These are phyloP conservation scores for Jimgerdemannia lactiflua DNA, from an alignment of 192 early-diverging fungal genomes.

Conservation along the genomic window DNA sequence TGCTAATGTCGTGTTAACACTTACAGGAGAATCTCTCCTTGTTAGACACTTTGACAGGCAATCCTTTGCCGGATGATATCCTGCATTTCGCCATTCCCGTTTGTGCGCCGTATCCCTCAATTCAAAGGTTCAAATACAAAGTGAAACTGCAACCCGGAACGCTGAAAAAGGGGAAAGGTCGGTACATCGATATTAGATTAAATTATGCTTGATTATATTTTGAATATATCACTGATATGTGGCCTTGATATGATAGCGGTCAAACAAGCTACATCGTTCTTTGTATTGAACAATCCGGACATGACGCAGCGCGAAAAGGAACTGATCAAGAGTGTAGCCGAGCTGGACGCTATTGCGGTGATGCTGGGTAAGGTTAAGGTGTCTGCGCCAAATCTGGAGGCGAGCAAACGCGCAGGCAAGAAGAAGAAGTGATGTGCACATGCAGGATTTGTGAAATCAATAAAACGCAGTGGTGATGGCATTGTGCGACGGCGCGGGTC, in stretches of 20 bases:
- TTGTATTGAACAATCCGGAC: slow-evolving; percentile 24
- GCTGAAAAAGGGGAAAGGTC: slow-evolving; percentile 88
- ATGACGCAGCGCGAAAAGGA: slow-evolving; percentile 62
- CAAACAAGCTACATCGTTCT: slow-evolving; percentile 39
- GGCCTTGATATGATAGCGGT: slow-evolving; percentile 12
- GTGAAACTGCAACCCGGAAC: slow-evolving; percentile 90
- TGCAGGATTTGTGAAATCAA: background rate
- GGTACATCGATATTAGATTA: background rate
- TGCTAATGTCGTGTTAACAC: background rate
- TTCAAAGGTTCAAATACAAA: slow-evolving; percentile 92
- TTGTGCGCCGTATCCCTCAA: slow-evolving; percentile 85
- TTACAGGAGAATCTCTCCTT: slow-evolving; percentile 51
- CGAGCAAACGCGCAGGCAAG: slow-evolving; percentile 46
- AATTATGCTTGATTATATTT: too few relatives aligned
- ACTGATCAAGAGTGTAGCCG: slow-evolving; percentile 80
- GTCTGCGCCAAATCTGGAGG: slow-evolving; percentile 71
- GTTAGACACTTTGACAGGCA: slow-evolving; percentile 79
- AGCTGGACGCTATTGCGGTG: slow-evolving; percentile 74
- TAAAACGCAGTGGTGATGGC: background rate
- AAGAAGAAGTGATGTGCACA: slow-evolving; percentile 4
- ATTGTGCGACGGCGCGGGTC: background rate
- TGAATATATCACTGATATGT: too few relatives aligned
- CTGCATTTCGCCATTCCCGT: slow-evolving; percentile 87
- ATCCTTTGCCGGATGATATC: slow-evolving; percentile 77
- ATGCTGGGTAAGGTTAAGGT: slow-evolving; percentile 91